Conservation (phyloP, 257 asterid genomes). For the Thymus quinquecostatus region DNA sequence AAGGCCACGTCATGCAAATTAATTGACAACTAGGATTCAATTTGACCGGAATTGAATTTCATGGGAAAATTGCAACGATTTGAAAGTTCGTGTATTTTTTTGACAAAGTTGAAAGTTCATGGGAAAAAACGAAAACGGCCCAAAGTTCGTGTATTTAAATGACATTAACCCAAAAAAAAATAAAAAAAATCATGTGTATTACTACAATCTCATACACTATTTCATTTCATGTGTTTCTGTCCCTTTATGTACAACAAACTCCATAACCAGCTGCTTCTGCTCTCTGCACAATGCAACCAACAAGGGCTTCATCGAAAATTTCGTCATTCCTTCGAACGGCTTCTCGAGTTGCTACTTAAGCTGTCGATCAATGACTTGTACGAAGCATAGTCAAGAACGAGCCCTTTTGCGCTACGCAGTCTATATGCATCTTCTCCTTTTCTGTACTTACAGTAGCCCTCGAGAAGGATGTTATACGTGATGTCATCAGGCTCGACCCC, state of each 20-base stretch:
- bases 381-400: conserved; percentile 77
- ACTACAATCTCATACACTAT: not conserved
- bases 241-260: not conserved
- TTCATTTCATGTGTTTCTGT: not conserved
- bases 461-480: conserved; percentile 77
- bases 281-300: not conserved
- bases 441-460: conserved; percentile 66
- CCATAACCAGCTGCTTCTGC: not conserved
- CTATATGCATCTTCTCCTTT: conserved; percentile 48
- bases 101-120: too few species aligned
- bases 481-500: conserved; percentile 83
- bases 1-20: too few species aligned
- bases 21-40: too few species aligned
- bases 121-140: too few species aligned
- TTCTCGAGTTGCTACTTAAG: conserved; percentile 49
- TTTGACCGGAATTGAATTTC: too few species aligned
- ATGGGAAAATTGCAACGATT: too few species aligned
- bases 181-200: too few species aligned
- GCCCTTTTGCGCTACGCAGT: conserved; percentile 77
- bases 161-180: too few species aligned
- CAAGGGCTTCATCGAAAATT: not conserved
- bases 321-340: conserved; percentile 33
- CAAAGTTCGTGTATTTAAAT: too few species aligned
- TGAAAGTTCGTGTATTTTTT: too few species aligned
- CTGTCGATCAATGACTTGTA: conserved; percentile 60